Evolutionary conservation across 495 filamentous ascomycete species (phyloP), one percentile per base, ranked within the genome.

Genomic region (Penicillium bialowiezense): DNA sequence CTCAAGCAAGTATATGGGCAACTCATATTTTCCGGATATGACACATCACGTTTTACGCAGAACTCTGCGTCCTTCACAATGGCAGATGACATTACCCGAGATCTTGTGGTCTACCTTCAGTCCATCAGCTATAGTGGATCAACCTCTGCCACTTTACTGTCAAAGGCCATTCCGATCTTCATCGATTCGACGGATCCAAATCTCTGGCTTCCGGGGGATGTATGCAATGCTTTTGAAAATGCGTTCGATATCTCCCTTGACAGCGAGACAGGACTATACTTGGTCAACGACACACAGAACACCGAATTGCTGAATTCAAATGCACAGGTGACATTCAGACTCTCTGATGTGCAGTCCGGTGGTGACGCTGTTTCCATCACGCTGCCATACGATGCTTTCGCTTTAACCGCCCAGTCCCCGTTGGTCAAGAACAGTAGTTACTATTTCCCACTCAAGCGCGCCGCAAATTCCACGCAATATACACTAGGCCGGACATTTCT

Each of bases 401-500:
- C 85, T 23, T 71, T 84, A 28, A 67, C 78, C 29, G 61, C 87
- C 10, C 62, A 72, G 3, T 82, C 77, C 52, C 85, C 84, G 3
- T 78, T 80, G 48, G 64, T 63, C 40, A 59, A 68, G 8, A 54
- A 51, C 2, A 63, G 33, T 24, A 50, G 52, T 42, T 72, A 76
- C 43, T 88, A 88, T 62, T 87, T 90, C 51, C 83, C 86, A 17
- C 65, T 88, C 17, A 71, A 77, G 45, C 71, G 68, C 41, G 69
- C 75, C 19, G 62, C 67, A 19, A 73, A 79, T 57, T 61, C 66
- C 17, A 77, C 74, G n/a, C 73, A 82, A 48, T 73, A 77, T 52
- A 80, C 81, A n/a, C 73, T 89, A 51, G 85, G 85, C n/a, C 78
- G 85, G 21, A 64, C 71, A 3, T 89, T 89, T 54, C 71, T 89